A percentile compares a stretch with the other conserved stretches of the same genome.
phyloP scores from a whole-genome alignment of 192 early-diverging fungal species.

The Linderina pennispora region DNA sequence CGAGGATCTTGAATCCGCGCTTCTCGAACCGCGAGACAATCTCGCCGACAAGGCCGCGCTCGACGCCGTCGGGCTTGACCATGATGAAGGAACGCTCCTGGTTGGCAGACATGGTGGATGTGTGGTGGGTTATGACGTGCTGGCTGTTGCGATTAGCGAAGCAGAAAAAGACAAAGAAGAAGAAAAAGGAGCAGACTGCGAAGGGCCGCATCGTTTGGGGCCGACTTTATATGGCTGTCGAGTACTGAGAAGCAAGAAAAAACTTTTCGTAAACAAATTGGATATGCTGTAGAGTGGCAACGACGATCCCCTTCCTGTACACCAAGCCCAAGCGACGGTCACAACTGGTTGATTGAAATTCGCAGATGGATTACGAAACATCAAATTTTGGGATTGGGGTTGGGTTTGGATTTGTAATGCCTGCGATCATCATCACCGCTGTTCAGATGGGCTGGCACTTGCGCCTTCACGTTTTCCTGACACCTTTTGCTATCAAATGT shows the following conservation, averaged over 20 bases:
- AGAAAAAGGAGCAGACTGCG: conserved; percentile 8
- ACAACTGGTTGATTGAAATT: too few species aligned
- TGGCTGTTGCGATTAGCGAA: background rate
- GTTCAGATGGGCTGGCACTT: too few species aligned
- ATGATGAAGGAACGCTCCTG: conserved; percentile 47
- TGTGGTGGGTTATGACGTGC: background rate
- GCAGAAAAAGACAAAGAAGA: conserved; percentile 22
- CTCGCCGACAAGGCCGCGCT: conserved; percentile 85
- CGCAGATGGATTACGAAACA: too few species aligned
- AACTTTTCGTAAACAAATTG: background rate
- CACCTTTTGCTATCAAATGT: too few species aligned
- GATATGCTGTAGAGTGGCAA: too few species aligned
- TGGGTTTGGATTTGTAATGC: too few species aligned
- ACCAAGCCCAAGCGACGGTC: too few species aligned
- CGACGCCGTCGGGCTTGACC: conserved; percentile 54
- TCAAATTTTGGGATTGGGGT: too few species aligned
- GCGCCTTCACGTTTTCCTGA: too few species aligned
- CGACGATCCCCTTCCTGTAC: too few species aligned
- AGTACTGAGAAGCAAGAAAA: conserved; percentile 1
- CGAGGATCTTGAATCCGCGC: conserved; percentile 85
- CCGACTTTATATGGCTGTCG: background rate
- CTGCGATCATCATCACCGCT: too few species aligned
- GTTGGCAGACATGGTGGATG: conserved; percentile 39
- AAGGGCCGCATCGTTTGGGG: conserved; percentile 11
- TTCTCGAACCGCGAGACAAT: conserved; percentile 91